phyloP scores from a whole-genome alignment of 2,329 filamentous ascomycete genomes.

The Microdochium bolleyi region DNA sequence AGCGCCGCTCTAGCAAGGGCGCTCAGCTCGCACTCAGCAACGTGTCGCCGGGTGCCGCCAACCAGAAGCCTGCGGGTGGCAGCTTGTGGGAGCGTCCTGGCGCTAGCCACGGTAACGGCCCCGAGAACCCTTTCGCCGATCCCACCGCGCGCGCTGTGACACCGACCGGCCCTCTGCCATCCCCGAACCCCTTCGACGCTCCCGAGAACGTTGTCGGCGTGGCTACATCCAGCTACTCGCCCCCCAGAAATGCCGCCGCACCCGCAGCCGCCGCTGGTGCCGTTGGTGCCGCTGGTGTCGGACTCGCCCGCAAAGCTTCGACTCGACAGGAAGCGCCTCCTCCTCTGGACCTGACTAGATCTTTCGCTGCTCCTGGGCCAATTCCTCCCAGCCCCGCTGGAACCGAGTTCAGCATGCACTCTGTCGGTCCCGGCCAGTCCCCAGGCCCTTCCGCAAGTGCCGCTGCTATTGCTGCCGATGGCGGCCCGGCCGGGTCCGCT shows the following conservation, averaged over 20 bases:
- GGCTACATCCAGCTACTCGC: constrained; percentile 23
- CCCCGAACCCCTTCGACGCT: constrained; percentile 22
- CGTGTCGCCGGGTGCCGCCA: constrained; percentile 16
- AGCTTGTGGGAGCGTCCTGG: constrained; percentile 40
- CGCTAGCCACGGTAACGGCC: constrained; percentile 37
- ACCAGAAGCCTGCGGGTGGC: constrained; percentile 19
- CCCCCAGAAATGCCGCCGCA: constrained; percentile 12
- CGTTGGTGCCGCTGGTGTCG: constrained; percentile 25
- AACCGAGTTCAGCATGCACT: constrained; percentile 54
- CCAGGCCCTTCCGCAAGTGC: constrained; percentile 40
- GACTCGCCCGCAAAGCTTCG: constrained; percentile 45
- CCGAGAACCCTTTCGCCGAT: constrained; percentile 65
- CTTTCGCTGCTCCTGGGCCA: constrained; percentile 15
- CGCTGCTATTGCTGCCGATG: constrained; percentile 54
- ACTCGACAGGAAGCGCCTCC: constrained; percentile 44
- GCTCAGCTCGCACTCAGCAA: constrained; percentile 29
- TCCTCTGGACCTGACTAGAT: constrained; percentile 45
- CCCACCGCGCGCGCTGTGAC: constrained; percentile 39
- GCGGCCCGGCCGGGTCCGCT: constrained; percentile 49
- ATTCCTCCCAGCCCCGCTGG: constrained; percentile 51
- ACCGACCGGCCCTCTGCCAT: constrained; percentile 27
- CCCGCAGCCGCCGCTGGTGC: constrained; percentile 22
- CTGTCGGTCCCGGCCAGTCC: constrained; percentile 37
- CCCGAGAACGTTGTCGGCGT: constrained; percentile 27
- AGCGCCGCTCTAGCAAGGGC: constrained; percentile 42